A percentile compares a stretch with the other conserved stretches of the same genome.
Conservation (phyloP, 1,139 yeast species). For the Debaryomyces nepalensis region DNA sequence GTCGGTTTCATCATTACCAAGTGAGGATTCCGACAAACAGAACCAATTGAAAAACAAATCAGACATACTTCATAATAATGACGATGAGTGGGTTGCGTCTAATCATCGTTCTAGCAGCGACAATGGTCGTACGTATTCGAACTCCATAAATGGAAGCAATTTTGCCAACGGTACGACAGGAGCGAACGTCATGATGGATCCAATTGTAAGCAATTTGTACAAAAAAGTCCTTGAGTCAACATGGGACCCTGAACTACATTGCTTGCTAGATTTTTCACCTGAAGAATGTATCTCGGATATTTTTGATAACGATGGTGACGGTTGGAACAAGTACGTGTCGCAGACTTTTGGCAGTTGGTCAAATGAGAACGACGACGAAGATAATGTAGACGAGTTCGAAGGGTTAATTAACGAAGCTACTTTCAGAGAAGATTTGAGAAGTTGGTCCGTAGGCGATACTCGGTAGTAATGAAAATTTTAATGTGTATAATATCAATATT, state of each 20-base stretch:
- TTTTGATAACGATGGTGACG: conserved; percentile 67
- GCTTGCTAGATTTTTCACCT: conserved; percentile 68
- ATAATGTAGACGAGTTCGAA: conserved; percentile 50
- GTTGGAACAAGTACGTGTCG: conserved; percentile 53
- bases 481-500: conserved; percentile 1
- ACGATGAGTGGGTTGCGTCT: background rate
- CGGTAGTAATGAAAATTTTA: background rate
- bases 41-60: conserved; percentile 10
- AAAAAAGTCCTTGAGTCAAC: conserved; percentile 69
- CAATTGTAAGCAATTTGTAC: conserved; percentile 56
- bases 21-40: conserved; percentile 11
- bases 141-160: background rate
- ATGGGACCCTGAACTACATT: conserved; percentile 74
- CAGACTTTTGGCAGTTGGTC: conserved; percentile 20
- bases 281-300: conserved; percentile 76
- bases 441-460: conserved; percentile 42
- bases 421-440: conserved; percentile 47
- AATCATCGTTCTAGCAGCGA: conserved; percentile 2
- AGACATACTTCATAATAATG: background rate
- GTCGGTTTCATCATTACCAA: conserved; percentile 6
- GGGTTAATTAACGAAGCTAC: conserved; percentile 46
- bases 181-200: conserved; percentile 43
- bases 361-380: conserved; percentile 40
- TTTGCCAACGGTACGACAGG: background rate
- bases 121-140: background rate